These are phyloP conservation scores for cucumber (Cucumis sativus) DNA, from an alignment of 306 rosid genomes.

Conservation along the genomic window DNA sequence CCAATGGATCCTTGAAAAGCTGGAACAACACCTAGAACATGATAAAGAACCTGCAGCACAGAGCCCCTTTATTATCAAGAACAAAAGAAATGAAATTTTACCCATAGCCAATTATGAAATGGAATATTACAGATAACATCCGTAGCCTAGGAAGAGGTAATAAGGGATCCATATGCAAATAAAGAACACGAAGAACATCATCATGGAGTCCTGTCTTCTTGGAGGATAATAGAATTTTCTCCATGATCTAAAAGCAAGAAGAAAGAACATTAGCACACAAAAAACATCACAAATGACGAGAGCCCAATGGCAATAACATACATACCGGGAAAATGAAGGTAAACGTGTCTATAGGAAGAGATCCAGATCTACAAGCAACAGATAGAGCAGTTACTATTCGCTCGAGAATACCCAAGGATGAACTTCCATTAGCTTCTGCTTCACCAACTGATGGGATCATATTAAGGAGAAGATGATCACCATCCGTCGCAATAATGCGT, in stretches of 20 bases:
- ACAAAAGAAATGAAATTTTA: neutral
- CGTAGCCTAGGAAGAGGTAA: slow-evolving; percentile 89
- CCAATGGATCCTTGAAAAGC: slow-evolving; percentile 72
- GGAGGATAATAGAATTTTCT: slow-evolving; percentile 69
- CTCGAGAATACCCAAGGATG: slow-evolving; percentile 54
- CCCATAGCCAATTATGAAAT: too few relatives aligned
- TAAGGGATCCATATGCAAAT: slow-evolving; percentile 85
- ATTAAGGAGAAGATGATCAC: slow-evolving; percentile 50
- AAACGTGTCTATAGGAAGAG: slow-evolving; percentile 96
- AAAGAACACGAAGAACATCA: slow-evolving; percentile 63
- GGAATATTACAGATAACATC: slow-evolving; percentile 63
- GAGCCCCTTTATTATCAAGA: slow-evolving; percentile 3
- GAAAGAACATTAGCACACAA: slow-evolving; percentile 17
- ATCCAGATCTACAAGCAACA: slow-evolving; percentile 73
- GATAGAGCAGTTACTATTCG: slow-evolving; percentile 66
- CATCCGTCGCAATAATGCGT: slow-evolving; percentile 65
- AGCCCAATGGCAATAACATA: neutral
- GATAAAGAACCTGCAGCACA: slow-evolving; percentile 69
- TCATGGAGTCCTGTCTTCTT: slow-evolving; percentile 85
- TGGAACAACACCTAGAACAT: slow-evolving; percentile 74
- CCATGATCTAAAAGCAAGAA: slow-evolving; percentile 56
- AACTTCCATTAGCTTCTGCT: slow-evolving; percentile 42
- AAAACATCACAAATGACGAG: neutral
- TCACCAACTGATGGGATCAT: slow-evolving; percentile 36
- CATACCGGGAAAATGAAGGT: slow-evolving; percentile 89